A percentile compares a stretch with the other conserved stretches of the same genome.
Conservation (phyloP, 2,329 filamentous ascomycete genomes). For the Colletotrichum sp. region DNA sequence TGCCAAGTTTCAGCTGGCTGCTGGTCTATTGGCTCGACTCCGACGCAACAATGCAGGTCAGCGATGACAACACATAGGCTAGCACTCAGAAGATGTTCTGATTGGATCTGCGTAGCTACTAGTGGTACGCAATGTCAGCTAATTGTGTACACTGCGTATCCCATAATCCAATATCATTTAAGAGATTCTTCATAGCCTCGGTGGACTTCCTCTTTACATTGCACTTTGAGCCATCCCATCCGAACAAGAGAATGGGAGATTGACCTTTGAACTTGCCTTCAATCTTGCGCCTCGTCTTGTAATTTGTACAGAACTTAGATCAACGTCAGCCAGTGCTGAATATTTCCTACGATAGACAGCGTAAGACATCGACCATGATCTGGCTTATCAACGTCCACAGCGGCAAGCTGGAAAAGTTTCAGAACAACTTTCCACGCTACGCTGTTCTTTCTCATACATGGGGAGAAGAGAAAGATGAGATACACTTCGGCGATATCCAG, state of each 20-base stretch:
- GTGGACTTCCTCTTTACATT: not conserved
- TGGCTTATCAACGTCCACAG: not conserved
- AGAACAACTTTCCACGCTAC: not conserved
- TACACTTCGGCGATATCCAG: not conserved
- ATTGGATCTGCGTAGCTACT: not conserved
- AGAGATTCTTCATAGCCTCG: too few species aligned
- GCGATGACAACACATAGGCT: too few species aligned
- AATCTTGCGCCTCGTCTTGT: too few species aligned
- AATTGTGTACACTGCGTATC: not conserved
- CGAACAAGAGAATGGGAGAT: not conserved
- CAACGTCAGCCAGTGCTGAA: too few species aligned
- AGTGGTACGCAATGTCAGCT: not conserved
- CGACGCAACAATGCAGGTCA: too few species aligned
- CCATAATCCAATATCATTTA: not conserved
- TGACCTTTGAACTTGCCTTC: not conserved
- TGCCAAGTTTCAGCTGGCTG: not conserved
- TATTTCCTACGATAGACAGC: too few species aligned
- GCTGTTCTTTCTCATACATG: not conserved
- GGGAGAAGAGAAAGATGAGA: not conserved
- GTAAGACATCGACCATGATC: not conserved
- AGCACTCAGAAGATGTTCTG: not conserved
- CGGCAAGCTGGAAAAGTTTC: not conserved
- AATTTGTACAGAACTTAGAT: too few species aligned
- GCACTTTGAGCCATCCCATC: not conserved
- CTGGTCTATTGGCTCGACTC: too few species aligned